These are phyloP conservation scores for Rosa multiflora DNA, from an alignment of 306 rosid genomes.

Conservation along the genomic window DNA sequence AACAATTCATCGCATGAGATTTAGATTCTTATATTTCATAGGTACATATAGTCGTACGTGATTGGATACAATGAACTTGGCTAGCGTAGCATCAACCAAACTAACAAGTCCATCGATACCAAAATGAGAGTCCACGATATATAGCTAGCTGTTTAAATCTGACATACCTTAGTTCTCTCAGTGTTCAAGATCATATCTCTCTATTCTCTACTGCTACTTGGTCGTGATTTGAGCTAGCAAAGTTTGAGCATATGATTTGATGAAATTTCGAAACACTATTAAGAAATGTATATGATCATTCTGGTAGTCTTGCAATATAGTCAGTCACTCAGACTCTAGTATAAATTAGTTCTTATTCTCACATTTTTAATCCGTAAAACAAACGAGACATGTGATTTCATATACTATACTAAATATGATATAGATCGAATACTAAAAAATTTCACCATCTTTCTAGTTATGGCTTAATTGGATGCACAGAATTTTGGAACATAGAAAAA, in stretches of 20 bases:
- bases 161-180: not conserved
- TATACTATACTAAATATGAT: not conserved
- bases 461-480: constrained; percentile 13
- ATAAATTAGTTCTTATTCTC: not conserved
- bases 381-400: too few relatives aligned
- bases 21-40: not conserved
- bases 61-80: constrained; percentile 26
- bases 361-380: too few relatives aligned
- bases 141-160: not conserved
- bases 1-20: not conserved
- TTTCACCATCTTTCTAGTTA: too few relatives aligned
- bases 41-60: not conserved
- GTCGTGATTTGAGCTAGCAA: constrained; percentile 20
- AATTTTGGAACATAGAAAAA: not conserved
- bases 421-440: too few relatives aligned
- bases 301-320: not conserved
- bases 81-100: not conserved
- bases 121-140: constrained; percentile 19
- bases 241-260: constrained; percentile 8
- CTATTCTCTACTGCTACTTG: not conserved
- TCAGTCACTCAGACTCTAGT: not conserved
- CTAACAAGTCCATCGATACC: constrained; percentile 30
- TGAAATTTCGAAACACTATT: constrained; percentile 5
- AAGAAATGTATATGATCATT: constrained; percentile 7
- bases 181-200: not conserved